These are phyloP conservation scores for Rhynchosporium secalis DNA, from an alignment of 2,329 filamentous ascomycete species.

Conservation along the genomic window DNA sequence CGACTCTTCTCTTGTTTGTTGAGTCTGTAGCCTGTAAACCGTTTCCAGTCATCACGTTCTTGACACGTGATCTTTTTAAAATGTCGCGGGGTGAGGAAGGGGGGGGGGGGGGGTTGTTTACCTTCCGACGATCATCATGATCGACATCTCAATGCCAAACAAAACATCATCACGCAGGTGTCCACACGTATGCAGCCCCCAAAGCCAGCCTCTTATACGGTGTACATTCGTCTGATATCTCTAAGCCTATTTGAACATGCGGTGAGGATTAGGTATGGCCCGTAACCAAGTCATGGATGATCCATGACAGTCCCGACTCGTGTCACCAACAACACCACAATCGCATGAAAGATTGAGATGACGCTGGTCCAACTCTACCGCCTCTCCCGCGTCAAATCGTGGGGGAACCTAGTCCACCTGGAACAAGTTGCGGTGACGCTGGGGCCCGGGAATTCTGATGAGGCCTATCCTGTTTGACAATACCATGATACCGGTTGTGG, in stretches of 20 bases:
- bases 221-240: not conserved
- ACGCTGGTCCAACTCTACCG: constrained; percentile 1
- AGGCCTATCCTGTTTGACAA: constrained; percentile 1
- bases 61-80: not conserved
- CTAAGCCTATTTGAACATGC: constrained; percentile 16
- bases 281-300: constrained; percentile 16
- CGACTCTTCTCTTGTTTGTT: too few species aligned
- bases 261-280: constrained; percentile 22
- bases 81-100: not conserved
- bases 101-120: too few species aligned
- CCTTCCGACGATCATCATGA: not conserved
- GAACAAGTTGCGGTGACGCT: not conserved
- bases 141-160: constrained; percentile 4
- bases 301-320: constrained; percentile 12
- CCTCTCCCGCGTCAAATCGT: constrained; percentile 3
- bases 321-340: not conserved
- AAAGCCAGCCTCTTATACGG: not conserved
- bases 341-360: constrained; percentile 9
- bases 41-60: not conserved
- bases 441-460: not conserved
- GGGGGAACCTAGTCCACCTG: constrained; percentile 1
- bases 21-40: too few species aligned
- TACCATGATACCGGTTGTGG: not conserved
- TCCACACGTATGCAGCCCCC: not conserved
- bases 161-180: not conserved